A percentile compares a stretch with the other conserved stretches of the same genome.
Conservation (phyloP, 164 flowering plant genomes). For the Nymphaea thermarum region DNA sequence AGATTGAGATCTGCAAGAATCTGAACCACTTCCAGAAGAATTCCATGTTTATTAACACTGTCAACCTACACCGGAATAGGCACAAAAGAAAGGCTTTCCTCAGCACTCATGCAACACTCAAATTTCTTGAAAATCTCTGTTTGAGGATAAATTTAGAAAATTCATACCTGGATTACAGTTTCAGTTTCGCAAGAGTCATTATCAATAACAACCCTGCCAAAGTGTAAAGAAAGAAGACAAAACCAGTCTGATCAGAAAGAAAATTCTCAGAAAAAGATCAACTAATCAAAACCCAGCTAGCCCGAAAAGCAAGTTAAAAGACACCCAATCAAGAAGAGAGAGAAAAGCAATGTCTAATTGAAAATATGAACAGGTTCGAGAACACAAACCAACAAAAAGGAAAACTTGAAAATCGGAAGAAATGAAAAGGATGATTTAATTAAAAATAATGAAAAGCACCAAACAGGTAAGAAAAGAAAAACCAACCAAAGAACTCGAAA, state of each 20-base stretch:
- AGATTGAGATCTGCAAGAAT: slow-evolving; percentile 76
- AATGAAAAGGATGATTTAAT: neutral
- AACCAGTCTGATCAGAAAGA: neutral
- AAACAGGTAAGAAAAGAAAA: too few relatives aligned
- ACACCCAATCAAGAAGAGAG: too few relatives aligned
- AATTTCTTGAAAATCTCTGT: neutral
- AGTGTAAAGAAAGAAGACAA: neutral
- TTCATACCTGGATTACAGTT: slow-evolving; percentile 32
- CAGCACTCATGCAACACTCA: neutral
- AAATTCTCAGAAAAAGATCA: neutral
- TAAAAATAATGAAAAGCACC: too few relatives aligned
- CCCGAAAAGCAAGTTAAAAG: too few relatives aligned
- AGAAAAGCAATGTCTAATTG: neutral
- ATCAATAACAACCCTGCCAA: slow-evolving; percentile 42
- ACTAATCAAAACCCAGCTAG: too few relatives aligned
- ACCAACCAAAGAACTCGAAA: too few relatives aligned
- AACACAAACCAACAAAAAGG: too few relatives aligned
- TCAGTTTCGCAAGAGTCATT: slow-evolving; percentile 32
- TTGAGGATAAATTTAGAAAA: neutral
- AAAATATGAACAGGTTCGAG: neutral
- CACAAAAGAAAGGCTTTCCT: neutral
- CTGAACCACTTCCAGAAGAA: slow-evolving; percentile 75
- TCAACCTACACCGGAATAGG: slow-evolving; percentile 45
- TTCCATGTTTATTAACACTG: slow-evolving; percentile 75
- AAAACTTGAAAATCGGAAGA: neutral